Conservation (phyloP, 306 rosid genomes). For the Heteromeles arbutifolia region DNA sequence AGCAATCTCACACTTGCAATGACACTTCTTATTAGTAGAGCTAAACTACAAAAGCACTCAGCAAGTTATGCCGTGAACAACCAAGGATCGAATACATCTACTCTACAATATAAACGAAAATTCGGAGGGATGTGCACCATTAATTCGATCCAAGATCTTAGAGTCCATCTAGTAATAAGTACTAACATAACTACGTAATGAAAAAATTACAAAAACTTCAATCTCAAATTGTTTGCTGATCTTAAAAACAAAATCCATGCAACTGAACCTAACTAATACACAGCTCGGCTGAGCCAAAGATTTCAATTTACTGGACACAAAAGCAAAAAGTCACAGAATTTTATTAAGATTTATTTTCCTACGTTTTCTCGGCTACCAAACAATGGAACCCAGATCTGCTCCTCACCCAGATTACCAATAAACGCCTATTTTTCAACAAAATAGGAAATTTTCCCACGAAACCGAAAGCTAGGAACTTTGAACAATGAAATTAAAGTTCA, state of each 20-base stretch:
- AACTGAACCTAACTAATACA: not conserved
- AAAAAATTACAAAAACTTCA: not conserved
- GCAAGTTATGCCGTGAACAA: not conserved
- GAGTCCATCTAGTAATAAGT: not conserved
- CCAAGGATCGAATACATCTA: not conserved
- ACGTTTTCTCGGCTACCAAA: not conserved
- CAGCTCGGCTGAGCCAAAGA: not conserved
- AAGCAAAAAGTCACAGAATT: not conserved
- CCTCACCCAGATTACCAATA: conserved; percentile 4
- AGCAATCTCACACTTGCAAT: not conserved
- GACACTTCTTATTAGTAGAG: not conserved
- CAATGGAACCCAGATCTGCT: conserved; percentile 15
- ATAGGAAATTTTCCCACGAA: too few relatives aligned
- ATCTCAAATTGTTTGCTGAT: not conserved
- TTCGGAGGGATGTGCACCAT: not conserved
- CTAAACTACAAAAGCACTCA: not conserved
- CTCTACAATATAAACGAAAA: not conserved
- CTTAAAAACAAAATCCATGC: not conserved
- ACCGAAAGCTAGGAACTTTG: too few relatives aligned
- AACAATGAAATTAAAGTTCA: too few relatives aligned
- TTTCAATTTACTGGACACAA: not conserved
- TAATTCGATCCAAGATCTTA: not conserved
- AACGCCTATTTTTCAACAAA: not conserved
- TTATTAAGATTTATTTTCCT: not conserved
- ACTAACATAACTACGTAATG: not conserved